A percentile compares a stretch with the other conserved stretches of the same genome.
phyloP scores from a whole-genome alignment of 73 alveolate species.

The Blepharisma japonicum region DNA sequence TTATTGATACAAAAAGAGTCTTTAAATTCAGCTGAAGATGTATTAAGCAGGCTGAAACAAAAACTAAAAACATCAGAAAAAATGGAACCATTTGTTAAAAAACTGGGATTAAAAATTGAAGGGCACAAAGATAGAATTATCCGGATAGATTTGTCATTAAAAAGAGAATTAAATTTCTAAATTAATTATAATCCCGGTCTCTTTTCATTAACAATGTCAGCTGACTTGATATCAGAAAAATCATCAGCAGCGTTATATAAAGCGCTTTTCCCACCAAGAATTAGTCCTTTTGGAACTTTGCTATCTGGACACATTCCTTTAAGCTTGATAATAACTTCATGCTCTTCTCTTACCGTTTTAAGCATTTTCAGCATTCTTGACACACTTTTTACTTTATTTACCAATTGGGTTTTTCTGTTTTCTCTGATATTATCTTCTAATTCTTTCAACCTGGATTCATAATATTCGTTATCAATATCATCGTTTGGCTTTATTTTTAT shows the following conservation, averaged over 20 bases:
- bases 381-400: conserved; percentile 41
- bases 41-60: too few relatives aligned
- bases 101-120: too few relatives aligned
- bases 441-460: conserved; percentile 15
- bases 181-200: conserved; percentile 46
- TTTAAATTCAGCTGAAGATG: too few relatives aligned
- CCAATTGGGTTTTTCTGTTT: background rate
- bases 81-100: too few relatives aligned
- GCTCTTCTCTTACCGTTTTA: conserved; percentile 80
- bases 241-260: conserved; percentile 64
- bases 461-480: conserved; percentile 40
- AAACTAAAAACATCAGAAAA: too few relatives aligned
- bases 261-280: conserved; percentile 77
- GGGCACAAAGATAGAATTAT: too few relatives aligned
- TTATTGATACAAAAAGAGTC: too few relatives aligned
- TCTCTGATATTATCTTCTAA: conserved; percentile 3
- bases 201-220: conserved; percentile 64
- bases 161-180: too few relatives aligned
- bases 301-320: conserved; percentile 86
- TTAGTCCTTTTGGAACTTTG: conserved; percentile 79
- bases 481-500: conserved; percentile 45
- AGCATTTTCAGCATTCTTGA: conserved; percentile 59
- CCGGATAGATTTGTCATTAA: too few relatives aligned
- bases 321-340: conserved; percentile 70
- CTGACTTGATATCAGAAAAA: conserved; percentile 52